Conservation (phyloP, 176 grass and related monocot species). For the Rhynchospora pubera region DNA sequence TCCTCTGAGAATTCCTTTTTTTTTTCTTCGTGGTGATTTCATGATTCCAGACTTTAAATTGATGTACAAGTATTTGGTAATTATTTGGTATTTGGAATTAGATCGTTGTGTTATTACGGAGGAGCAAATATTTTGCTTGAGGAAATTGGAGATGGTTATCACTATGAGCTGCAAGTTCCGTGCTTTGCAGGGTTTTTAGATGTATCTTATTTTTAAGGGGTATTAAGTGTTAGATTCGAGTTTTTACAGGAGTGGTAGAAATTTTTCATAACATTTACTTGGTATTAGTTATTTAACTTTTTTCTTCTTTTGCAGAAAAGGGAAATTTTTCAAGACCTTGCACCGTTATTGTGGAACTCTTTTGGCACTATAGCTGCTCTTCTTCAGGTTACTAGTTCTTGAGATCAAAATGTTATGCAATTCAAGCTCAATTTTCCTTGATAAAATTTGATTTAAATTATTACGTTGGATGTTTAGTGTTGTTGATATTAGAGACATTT, state of each 20-base stretch:
- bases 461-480: background rate
- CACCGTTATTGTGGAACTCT: conserved; percentile 58
- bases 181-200: background rate
- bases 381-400: conserved; percentile 41
- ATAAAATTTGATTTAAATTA: background rate
- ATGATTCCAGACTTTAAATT: background rate
- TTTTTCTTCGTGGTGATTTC: background rate
- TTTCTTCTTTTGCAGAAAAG: conserved; percentile 31
- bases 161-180: background rate
- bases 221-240: background rate
- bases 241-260: background rate
- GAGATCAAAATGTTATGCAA: background rate
- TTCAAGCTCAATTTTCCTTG: background rate
- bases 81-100: no score
- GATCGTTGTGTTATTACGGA: background rate
- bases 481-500: background rate
- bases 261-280: background rate
- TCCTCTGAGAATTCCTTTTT: background rate
- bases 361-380: conserved; percentile 55
- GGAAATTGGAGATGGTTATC: background rate
- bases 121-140: background rate
- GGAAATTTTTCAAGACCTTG: conserved; percentile 65
- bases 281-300: background rate
- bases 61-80: background rate
- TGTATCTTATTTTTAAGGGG: background rate